These are phyloP conservation scores for Lentinula edodes DNA, from an alignment of 768 basidiomycete species.

Conservation along the genomic window DNA sequence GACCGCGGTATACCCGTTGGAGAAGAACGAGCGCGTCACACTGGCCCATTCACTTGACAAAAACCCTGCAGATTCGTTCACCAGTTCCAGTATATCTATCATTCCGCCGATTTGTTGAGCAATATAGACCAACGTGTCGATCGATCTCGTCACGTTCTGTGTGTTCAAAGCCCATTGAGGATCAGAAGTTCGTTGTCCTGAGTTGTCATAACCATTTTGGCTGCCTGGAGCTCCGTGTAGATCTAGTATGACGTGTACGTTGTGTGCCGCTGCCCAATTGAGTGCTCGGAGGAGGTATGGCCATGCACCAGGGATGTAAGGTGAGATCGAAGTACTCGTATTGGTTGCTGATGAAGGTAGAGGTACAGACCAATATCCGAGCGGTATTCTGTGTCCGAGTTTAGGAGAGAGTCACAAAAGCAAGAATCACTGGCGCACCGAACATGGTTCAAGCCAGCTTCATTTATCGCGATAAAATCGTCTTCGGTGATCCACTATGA, in stretches of 20 bases:
- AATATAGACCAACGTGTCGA: constrained; percentile 54
- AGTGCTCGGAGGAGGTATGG: constrained; percentile 60
- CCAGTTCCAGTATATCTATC: constrained; percentile 59
- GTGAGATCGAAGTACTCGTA: constrained; percentile 25
- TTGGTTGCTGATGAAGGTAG: constrained; percentile 49
- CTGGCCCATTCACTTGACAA: constrained; percentile 32
- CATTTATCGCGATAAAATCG: constrained; percentile 60
- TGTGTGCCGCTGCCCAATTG: constrained; percentile 56
- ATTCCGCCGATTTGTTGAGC: constrained; percentile 47
- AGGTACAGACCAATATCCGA: constrained; percentile 80
- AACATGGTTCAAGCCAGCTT: constrained; percentile 68
- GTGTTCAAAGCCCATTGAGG: constrained; percentile 53
- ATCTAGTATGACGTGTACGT: constrained; percentile 68
- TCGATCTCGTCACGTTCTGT: constrained; percentile 44
- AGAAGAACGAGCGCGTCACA: constrained; percentile 49
- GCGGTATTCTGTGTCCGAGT: constrained; percentile 44
- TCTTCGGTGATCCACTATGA: constrained; percentile 58
- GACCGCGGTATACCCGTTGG: constrained; percentile 54
- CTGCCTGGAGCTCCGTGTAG: constrained; percentile 68
- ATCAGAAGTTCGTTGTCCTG: constrained; percentile 52
- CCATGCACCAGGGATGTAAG: constrained; percentile 64
- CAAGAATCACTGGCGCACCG: constrained; percentile 34
- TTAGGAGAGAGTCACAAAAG: not conserved
- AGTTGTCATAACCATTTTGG: constrained; percentile 61
- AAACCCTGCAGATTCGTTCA: constrained; percentile 69